Evolutionary conservation across 768 basidiomycete species (phyloP), one percentile per base, ranked within the genome.

Genomic region (Daedaleopsis sinensis): DNA sequence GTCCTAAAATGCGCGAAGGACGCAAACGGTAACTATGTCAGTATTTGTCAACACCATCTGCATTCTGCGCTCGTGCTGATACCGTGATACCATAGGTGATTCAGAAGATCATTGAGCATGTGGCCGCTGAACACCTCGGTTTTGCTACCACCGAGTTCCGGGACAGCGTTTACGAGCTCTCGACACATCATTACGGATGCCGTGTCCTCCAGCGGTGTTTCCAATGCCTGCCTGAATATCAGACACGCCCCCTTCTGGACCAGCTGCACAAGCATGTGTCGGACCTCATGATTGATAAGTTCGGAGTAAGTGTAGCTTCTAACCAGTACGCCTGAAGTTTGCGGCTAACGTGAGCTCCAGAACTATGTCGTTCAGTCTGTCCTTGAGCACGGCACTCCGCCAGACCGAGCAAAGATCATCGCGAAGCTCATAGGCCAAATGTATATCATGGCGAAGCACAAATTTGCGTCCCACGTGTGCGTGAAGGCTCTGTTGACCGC

Each of bases 331-430:
- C 19, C 57, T 39, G 5, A 3, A 23, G 12, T 13, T 38, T 7
- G 13, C 66, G 49, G 32, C 21, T 51, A 47, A 59, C 21, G n/a
- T 39, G 15, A 43, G 8, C 7, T 51, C 4, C 70, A 94, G 92
- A 94, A 96, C 71, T 98, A 97, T 75, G 96, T 98, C 37, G 85
- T 97, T 51, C 96, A 98, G 73, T 96, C 92, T 71, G 83, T 98
- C 58, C 83, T 98, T 35, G 91, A 94, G 70, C 82, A 90, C 66
- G 94, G 95, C 6, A 80, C 80, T 57, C 79, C 80, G 1, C 80
- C 85, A 12, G 96, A 98, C 70, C 84, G 84, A 53, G 78, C 80
- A 2, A 76, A 81, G 57, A 83, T 97, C 39, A 80, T 94, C 57
- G 74, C 78, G 16, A 84, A 86, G 65, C 80, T 98, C 53, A 84